Evolutionary conservation across 257 asterid species (phyloP).

Genomic region (Penstemon davidsonii): DNA sequence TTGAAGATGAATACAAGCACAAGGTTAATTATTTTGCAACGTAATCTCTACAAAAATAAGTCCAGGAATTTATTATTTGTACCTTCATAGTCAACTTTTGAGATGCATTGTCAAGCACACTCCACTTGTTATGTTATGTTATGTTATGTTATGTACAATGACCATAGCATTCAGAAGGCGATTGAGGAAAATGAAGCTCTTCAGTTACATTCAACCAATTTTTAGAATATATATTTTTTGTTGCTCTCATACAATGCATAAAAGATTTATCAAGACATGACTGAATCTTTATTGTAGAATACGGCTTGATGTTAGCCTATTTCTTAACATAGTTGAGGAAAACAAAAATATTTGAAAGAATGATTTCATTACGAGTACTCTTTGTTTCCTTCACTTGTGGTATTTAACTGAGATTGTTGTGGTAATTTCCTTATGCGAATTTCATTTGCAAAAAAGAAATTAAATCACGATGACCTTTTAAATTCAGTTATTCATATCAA

Average conservation of each 20-base stretch:
- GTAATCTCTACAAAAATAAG: conserved; percentile 7
- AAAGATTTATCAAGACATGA: neutral
- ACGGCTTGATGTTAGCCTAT: neutral
- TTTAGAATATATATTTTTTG: neutral
- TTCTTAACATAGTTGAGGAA: neutral
- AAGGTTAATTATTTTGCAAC: conserved; percentile 8
- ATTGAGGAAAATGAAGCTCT: conserved; percentile 18
- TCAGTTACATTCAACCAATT: neutral
- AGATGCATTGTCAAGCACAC: neutral
- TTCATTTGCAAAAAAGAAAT: neutral
- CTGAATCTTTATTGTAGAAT: neutral
- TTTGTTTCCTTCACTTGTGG: neutral
- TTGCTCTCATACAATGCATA: neutral
- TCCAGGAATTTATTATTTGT: neutral
- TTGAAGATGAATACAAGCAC: neutral
- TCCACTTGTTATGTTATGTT: neutral
- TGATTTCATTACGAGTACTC: neutral
- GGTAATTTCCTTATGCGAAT: neutral
- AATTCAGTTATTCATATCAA: neutral
- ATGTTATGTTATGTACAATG: neutral
- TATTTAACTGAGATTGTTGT: neutral
- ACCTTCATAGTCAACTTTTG: neutral
- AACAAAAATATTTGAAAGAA: neutral
- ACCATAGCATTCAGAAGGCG: conserved; percentile 11
- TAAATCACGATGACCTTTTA: neutral